Evolutionary conservation across 164 flowering plant genomes (phyloP).

Genomic region (Chimonanthus praecox): DNA sequence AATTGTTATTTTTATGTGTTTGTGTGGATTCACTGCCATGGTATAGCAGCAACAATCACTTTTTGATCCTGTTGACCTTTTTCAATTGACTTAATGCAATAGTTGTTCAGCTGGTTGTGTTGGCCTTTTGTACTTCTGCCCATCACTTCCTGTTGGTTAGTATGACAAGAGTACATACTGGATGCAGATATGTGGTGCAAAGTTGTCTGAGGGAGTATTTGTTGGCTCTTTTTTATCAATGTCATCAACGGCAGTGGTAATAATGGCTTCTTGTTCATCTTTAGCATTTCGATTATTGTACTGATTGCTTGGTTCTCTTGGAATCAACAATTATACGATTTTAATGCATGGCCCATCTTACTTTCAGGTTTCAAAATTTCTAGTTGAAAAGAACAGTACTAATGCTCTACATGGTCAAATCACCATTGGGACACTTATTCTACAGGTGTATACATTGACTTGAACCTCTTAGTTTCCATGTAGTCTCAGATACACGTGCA

Average conservation of each 20-base stretch:
- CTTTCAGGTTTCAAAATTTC: conserved; percentile 76
- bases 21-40: conserved; percentile 65
- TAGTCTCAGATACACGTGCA: background rate
- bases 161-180: conserved; percentile 3
- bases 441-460: conserved; percentile 54
- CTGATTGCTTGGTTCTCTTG: background rate
- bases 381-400: conserved; percentile 57
- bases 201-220: conserved; percentile 87
- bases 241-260: conserved; percentile 99
- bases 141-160: conserved; percentile 6
- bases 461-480: conserved; percentile 7
- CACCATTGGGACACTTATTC: conserved; percentile 87
- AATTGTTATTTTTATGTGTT: conserved; percentile 61
- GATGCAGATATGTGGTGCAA: conserved; percentile 84
- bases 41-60: conserved; percentile 33
- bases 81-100: background rate
- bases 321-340: background rate
- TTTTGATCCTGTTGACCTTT: background rate
- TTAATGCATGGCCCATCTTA: conserved; percentile 6
- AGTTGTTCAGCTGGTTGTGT: background rate
- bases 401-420: conserved; percentile 92
- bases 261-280: conserved; percentile 10
- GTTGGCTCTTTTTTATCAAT: conserved; percentile 89
- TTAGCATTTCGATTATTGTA: background rate
- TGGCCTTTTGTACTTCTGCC: background rate